These are phyloP conservation scores for Hypoxylon lienhwacheense DNA, from an alignment of 495 filamentous ascomycete species.

Conservation along the genomic window DNA sequence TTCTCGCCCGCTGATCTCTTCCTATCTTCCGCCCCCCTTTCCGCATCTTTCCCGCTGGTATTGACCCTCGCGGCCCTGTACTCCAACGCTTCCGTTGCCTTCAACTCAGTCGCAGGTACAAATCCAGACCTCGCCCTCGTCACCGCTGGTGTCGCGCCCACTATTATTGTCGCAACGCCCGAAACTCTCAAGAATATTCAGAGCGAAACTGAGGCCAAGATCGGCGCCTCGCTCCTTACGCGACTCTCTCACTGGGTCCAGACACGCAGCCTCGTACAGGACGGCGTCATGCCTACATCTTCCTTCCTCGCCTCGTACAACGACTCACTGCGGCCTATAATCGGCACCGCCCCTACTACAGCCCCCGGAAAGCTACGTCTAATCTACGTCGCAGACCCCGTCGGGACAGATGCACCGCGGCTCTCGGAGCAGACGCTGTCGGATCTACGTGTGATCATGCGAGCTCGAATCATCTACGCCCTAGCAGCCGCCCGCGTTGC, in stretches of 20 bases:
- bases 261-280: slow-evolving; percentile 62
- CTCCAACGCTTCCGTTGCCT: slow-evolving; percentile 79
- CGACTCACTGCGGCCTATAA: slow-evolving; percentile 56
- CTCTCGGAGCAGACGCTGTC: slow-evolving; percentile 69
- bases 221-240: slow-evolving; percentile 54
- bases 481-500: slow-evolving; percentile 80
- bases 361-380: slow-evolving; percentile 75
- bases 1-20: slow-evolving; percentile 76
- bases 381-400: slow-evolving; percentile 65
- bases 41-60: slow-evolving; percentile 73
- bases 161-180: slow-evolving; percentile 78
- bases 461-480: slow-evolving; percentile 81
- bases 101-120: slow-evolving; percentile 80
- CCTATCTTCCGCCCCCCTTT: slow-evolving; percentile 82
- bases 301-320: slow-evolving; percentile 66
- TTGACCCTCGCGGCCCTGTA: slow-evolving; percentile 81
- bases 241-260: slow-evolving; percentile 64
- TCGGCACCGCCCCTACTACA: slow-evolving; percentile 52
- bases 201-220: slow-evolving; percentile 47
- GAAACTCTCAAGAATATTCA: slow-evolving; percentile 70
- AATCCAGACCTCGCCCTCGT: slow-evolving; percentile 70
- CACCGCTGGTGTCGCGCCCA: slow-evolving; percentile 73
- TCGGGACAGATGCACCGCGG: slow-evolving; percentile 52
- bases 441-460: slow-evolving; percentile 77
- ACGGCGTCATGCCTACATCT: slow-evolving; percentile 72